These are phyloP conservation scores for Kwoniella botswanensis DNA, from an alignment of 768 basidiomycete genomes.

Conservation along the genomic window DNA sequence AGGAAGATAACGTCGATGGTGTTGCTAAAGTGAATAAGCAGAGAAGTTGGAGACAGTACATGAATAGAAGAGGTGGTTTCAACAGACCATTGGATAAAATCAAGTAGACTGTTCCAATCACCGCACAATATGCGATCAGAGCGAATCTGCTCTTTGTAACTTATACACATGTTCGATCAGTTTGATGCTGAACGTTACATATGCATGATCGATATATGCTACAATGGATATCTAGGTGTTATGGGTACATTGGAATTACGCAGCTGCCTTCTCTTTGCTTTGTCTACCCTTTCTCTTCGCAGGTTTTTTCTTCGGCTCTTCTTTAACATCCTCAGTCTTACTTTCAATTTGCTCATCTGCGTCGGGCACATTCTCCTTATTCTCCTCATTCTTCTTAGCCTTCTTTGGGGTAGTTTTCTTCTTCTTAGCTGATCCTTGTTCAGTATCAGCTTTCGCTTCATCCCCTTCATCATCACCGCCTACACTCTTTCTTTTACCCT, in stretches of 20 bases:
- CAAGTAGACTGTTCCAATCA: conserved; percentile 64
- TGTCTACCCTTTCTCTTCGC: conserved; percentile 17
- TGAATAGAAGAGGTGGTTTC: conserved; percentile 73
- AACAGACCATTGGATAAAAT: conserved; percentile 90
- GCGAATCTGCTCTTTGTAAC: neutral
- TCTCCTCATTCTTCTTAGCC: conserved; percentile 18
- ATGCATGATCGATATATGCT: conserved; percentile 6
- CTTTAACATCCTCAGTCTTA: neutral
- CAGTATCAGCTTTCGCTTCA: neutral
- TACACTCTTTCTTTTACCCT: conserved; percentile 22
- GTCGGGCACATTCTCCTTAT: conserved; percentile 20
- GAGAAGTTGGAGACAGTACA: conserved; percentile 95
- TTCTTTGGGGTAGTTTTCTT: conserved; percentile 12
- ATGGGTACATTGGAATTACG: neutral
- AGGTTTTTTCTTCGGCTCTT: conserved; percentile 11
- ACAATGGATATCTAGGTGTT: neutral
- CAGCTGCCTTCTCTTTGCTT: conserved; percentile 14
- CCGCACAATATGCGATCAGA: neutral
- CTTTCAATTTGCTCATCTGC: neutral
- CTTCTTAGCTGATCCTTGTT: conserved; percentile 9
- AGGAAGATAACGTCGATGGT: conserved; percentile 58
- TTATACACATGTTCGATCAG: neutral
- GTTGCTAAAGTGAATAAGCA: conserved; percentile 64
- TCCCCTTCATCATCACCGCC: conserved; percentile 5
- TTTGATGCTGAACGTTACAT: neutral